Conservation (phyloP, 176 grass and related monocot genomes). For the Aegilops tauschii region DNA sequence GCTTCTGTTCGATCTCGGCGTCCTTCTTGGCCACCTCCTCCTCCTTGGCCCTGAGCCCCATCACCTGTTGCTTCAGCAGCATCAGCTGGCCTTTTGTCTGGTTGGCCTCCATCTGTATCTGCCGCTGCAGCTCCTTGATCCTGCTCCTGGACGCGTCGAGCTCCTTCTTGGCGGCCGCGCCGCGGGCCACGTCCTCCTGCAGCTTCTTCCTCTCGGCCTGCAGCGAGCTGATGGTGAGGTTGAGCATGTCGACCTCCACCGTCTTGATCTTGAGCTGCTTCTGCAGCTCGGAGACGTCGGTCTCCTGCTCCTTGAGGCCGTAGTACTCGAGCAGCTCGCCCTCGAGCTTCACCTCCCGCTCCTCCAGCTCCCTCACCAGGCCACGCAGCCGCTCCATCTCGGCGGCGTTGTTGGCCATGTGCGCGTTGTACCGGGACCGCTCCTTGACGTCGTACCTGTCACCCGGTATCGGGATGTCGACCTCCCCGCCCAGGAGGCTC, state of each 20-base stretch:
- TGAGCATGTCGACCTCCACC: conserved; percentile 75
- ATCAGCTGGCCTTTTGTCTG: conserved; percentile 84
- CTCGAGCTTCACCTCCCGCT: conserved; percentile 86
- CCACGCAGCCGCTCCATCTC: conserved; percentile 70
- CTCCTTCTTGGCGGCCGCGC: conserved; percentile 42
- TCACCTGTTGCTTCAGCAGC: conserved; percentile 93
- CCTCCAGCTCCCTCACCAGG: conserved; percentile 62
- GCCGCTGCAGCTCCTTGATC: conserved; percentile 84
- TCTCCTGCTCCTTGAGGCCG: conserved; percentile 91
- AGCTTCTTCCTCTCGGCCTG: conserved; percentile 82
- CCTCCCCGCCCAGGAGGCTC: conserved; percentile 72
- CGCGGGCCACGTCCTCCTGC: conserved; percentile 46
- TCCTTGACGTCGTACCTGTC: conserved; percentile 74
- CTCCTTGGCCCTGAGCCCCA: conserved; percentile 66
- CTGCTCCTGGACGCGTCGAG: conserved; percentile 56
- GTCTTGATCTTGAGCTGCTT: conserved; percentile 87
- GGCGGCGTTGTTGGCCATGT: conserved; percentile 39
- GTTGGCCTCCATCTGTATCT: conserved; percentile 67
- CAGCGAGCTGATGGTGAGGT: conserved; percentile 64
- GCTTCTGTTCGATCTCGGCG: conserved; percentile 66
- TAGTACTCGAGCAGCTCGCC: conserved; percentile 84
- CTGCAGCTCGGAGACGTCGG: conserved; percentile 66
- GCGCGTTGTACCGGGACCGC: conserved; percentile 55
- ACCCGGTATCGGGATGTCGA: conserved; percentile 58
- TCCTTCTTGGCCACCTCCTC: conserved; percentile 70